Evolutionary conservation across 441 rosid species (phyloP), one percentile per base, ranked within the genome.

Genomic region (Theobroma grandiflorum): DNA sequence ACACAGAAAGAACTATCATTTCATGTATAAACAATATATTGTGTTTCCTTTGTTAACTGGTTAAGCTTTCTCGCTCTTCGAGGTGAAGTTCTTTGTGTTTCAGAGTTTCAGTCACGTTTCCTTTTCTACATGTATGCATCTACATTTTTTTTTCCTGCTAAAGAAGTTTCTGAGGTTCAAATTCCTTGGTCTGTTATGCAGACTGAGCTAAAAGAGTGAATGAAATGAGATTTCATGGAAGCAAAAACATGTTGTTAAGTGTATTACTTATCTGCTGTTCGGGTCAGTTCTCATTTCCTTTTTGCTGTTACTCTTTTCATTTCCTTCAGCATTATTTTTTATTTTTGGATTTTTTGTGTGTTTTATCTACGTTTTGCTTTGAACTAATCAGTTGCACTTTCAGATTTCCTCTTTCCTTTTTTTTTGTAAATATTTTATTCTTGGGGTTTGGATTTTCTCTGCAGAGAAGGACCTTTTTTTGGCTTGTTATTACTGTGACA

Each of bases 151-250:
- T 62, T 58, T 72, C 3, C 37, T 73, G 9, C 15, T 26, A 0
- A 40, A 67, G 52, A 45, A 43, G 37, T 67, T 67, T 42, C 72
- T 16, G 18, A 67, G 8, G 26, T 69, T 69, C 22, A 52, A 74
- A 14, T 78, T 78, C 53, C 61, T 75, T 63, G 57, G 71, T 80
- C 43, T 73, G 38, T 79, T 40, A 58, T 84, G 85, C 86, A 84
- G 86, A 77, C 74, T 47, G 67, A 15, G 61, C 75, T 61, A 77
- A 43, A 68, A n/a, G 8, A 37, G 47, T 53, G 78, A 49, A 62
- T 67, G 72, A 50, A 61, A 42, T 64, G 78, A 76, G 26, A 67
- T 73, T 57, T 84, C 73, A 37, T 43, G 40, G 78, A 42, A 55
- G 72, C 53, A 73, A 72, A 35, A 61, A 5, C 49, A 42, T 42